A percentile compares a stretch with the other conserved stretches of the same genome.
Evolutionary conservation across 768 basidiomycete species (phyloP).

Genomic region (Dendrothele bispora): DNA sequence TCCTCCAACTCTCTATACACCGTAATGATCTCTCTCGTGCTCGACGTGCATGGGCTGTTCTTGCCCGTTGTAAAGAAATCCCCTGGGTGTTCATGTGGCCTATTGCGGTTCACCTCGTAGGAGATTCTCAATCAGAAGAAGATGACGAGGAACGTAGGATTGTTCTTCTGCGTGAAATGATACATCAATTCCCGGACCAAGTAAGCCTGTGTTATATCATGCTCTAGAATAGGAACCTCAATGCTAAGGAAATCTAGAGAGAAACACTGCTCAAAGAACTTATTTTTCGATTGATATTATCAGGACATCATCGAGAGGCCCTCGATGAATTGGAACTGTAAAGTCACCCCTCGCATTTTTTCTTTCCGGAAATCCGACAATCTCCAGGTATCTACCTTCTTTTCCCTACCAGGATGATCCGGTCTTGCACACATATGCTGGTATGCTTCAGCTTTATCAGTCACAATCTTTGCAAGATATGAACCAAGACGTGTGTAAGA

Average conservation of each 20-base stretch:
- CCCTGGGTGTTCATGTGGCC: conserved; percentile 75
- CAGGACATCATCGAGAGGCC: conserved; percentile 62
- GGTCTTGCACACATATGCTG: conserved; percentile 80
- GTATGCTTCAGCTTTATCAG: conserved; percentile 67
- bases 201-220: conserved; percentile 39
- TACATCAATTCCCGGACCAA: conserved; percentile 66
- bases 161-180: conserved; percentile 67
- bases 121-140: conserved; percentile 26
- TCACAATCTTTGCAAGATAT: conserved; percentile 36
- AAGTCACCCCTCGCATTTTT: conserved; percentile 21
- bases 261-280: conserved; percentile 77
- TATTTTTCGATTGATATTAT: conserved; percentile 61
- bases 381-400: conserved; percentile 74
- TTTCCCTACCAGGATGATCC: conserved; percentile 86
- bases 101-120: conserved; percentile 59
- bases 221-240: conserved; percentile 1
- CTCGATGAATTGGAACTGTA: conserved; percentile 89
- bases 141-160: conserved; percentile 47
- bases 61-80: conserved; percentile 76
- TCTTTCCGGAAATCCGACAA: conserved; percentile 6
- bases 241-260: conserved; percentile 43
- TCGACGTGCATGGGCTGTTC: conserved; percentile 68
- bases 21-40: conserved; percentile 65
- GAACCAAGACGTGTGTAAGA: not conserved
- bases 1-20: conserved; percentile 71